Evolutionary conservation across 2,329 filamentous ascomycete genomes (phyloP), one percentile per base, ranked within the genome.

Genomic region (Alternaria postmessia): DNA sequence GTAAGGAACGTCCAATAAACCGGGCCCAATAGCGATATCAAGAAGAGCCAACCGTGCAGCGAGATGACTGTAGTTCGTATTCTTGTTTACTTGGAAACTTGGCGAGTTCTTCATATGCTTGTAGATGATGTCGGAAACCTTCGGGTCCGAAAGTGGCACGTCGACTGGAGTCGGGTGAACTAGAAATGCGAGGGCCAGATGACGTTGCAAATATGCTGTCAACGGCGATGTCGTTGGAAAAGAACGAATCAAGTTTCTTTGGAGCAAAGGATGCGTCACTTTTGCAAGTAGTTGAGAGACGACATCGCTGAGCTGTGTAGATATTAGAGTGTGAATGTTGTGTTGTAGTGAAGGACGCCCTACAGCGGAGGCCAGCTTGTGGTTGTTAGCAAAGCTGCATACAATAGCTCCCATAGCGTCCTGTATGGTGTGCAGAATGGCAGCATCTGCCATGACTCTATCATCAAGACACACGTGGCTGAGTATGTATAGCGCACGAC

Each of bases 11-110:
- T 54, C 59, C 18, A 71, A 67, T 47, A 79, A 79, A 2, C 86
- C 91, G 59, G 89, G 87, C 61, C 92, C 91, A 52, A 97, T 83
- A 16, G 88, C 89, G 39, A 92, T 86, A 71, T 95, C 90, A 5
- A 97, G 85, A 20, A 96, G 85, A 3, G 84, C 79, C 4, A 91
- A 82, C 16, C 88, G 83, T 3, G 91, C 88, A 34, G 84, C 82
- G 1, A 97, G 84, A 55, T 89, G 83, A 16, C 83, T 81, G 77
- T 91, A 97, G 77, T 97, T 80, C 16, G 89, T 91, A 30, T 82
- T 68, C 16, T 81, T 80, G 4, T 76, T 82, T 65, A 89, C 80
- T 22, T 77, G 72, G 69, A 90, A 90, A 24, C 84, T 80, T 1
- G 81, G 76, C 38, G 63, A 73, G 4, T 43, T 66, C 8, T 71